Evolutionary conservation across 768 basidiomycete species (phyloP).

Genomic region (Rhodosporidiobolus odoratus): DNA sequence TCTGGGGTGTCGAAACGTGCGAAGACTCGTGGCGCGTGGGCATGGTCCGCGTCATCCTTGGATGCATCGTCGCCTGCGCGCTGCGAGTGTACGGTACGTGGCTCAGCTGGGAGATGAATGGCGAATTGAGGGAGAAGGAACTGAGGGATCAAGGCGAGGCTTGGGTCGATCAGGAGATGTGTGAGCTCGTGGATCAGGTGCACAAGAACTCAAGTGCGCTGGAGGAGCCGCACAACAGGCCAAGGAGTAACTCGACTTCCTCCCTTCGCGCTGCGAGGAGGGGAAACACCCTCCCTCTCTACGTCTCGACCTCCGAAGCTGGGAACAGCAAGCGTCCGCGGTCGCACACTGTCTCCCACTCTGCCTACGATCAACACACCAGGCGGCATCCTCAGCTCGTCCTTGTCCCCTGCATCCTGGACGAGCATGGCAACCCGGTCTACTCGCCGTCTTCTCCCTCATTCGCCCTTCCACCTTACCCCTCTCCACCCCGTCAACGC

Average conservation of each 20-base stretch:
- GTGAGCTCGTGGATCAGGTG: neutral
- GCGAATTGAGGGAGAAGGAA: constrained; percentile 12
- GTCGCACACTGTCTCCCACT: constrained; percentile 12
- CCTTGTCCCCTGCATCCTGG: constrained; percentile 31
- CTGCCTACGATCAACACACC: neutral
- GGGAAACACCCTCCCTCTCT: constrained; percentile 13
- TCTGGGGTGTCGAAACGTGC: constrained; percentile 35
- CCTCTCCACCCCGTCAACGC: neutral
- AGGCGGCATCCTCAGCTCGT: constrained; percentile 33
- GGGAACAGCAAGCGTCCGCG: neutral
- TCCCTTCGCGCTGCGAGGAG: neutral
- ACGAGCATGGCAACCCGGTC: constrained; percentile 12
- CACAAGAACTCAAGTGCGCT: neutral
- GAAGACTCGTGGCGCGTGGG: constrained; percentile 25
- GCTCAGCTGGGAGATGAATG: constrained; percentile 16
- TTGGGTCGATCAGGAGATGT: constrained; percentile 1
- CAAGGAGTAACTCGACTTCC: neutral
- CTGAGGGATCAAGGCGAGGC: neutral
- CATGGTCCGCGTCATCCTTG: constrained; percentile 12
- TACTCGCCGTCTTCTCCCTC: constrained; percentile 5
- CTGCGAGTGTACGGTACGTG: constrained; percentile 11
- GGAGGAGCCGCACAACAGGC: neutral
- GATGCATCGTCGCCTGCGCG: neutral
- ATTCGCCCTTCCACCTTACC: neutral
- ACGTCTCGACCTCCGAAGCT: neutral